These are phyloP conservation scores for Kodamaea suecica DNA, from an alignment of 1,139 yeast genomes.

Conservation along the genomic window DNA sequence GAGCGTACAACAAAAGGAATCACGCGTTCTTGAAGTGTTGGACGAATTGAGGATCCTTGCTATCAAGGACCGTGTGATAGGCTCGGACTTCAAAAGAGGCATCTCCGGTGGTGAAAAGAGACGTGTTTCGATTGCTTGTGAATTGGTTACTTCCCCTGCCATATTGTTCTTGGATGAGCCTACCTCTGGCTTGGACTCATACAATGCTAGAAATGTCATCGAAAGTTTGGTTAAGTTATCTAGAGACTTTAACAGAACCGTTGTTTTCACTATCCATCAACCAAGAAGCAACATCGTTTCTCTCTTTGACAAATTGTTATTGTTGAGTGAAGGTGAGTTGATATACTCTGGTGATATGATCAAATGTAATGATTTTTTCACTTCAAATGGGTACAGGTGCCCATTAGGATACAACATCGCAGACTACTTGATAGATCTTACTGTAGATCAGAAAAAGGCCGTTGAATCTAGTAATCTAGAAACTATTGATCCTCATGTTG, in stretches of 20 bases:
- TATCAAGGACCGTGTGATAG: conserved; percentile 82
- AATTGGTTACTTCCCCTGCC: conserved; percentile 80
- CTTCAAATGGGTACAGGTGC: conserved; percentile 72
- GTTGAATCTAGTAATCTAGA: conserved; percentile 14
- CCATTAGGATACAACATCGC: conserved; percentile 93
- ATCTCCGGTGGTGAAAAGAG: conserved; percentile 93
- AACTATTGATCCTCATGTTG: conserved; percentile 37
- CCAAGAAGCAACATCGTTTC: conserved; percentile 97
- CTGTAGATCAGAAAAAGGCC: conserved; percentile 56
- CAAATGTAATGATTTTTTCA: conserved; percentile 69
- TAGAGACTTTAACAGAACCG: conserved; percentile 76
- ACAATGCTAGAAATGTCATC: conserved; percentile 86
- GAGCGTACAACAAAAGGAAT: conserved; percentile 67
- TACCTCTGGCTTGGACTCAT: conserved; percentile 92
- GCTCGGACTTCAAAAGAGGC: conserved; percentile 86
- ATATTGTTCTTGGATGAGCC: conserved; percentile 83
- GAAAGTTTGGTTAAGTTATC: conserved; percentile 82
- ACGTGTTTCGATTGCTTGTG: conserved; percentile 88
- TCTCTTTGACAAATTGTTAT: conserved; percentile 74
- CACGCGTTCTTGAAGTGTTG: conserved; percentile 81
- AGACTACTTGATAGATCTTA: conserved; percentile 86
- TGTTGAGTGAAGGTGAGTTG: conserved; percentile 80
- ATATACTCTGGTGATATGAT: conserved; percentile 84
- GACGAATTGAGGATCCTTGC: conserved; percentile 78
- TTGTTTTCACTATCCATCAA: conserved; percentile 91